Percentiles rank a stretch among this genome's conserved stretches.
Conservation (phyloP, 768 basidiomycete genomes). For the Collybia nuda region DNA sequence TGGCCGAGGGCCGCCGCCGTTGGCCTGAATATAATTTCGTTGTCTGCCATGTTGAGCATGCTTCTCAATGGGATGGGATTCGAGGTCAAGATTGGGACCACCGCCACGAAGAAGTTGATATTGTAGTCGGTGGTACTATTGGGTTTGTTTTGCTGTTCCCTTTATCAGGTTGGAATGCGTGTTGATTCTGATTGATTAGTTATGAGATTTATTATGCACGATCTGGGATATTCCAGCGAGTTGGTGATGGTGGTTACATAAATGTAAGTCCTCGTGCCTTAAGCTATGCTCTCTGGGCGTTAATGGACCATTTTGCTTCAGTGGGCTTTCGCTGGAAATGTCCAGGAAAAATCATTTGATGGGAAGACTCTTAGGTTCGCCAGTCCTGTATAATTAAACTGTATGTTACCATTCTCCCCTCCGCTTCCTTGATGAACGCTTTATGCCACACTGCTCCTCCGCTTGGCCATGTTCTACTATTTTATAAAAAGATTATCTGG, state of each 20-base stretch:
- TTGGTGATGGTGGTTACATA: constrained; percentile 6
- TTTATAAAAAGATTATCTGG: no score
- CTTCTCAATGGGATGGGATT: constrained; percentile 4
- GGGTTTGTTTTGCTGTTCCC: neutral
- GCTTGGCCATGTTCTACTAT: no score
- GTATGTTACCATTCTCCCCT: no score
- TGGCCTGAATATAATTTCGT: no score
- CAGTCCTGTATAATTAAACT: no score
- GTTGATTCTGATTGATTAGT: neutral
- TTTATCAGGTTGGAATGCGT: no score
- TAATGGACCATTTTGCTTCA: neutral
- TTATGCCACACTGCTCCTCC: no score
- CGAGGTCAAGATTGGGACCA: constrained; percentile 9
- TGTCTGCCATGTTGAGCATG: constrained; percentile 7
- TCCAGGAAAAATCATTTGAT: neutral
- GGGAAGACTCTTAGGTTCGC: neutral
- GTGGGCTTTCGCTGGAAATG: neutral
- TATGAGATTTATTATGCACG: constrained; percentile 3
- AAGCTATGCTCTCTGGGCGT: neutral
- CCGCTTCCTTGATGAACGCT: no score
- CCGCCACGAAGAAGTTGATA: constrained; percentile 2
- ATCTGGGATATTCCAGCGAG: constrained; percentile 1
- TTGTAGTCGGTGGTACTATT: neutral
- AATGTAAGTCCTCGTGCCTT: constrained; percentile 1
- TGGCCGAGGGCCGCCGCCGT: no score